Evolutionary conservation across 768 basidiomycete genomes (phyloP).

Genomic region (Termitomyces eurrhizus): DNA sequence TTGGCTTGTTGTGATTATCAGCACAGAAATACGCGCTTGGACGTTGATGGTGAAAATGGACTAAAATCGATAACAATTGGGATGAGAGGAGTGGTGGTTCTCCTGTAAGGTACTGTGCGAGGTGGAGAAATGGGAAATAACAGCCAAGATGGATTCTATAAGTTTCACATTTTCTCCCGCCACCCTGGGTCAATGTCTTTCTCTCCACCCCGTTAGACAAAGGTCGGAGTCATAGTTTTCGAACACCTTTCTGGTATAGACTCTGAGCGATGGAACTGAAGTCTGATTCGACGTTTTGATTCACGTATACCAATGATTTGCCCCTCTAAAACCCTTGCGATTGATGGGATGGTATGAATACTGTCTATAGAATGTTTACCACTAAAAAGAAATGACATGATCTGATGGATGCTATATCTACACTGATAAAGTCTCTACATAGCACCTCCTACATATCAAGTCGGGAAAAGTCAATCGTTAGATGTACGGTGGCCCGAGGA

Average conservation of each 20-base stretch:
- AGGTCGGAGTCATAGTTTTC: neutral
- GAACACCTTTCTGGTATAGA: neutral
- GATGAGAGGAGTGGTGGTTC: neutral
- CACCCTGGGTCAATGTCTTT: neutral
- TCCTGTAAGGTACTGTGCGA: neutral
- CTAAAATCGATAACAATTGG: neutral
- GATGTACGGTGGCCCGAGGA: slow-evolving; percentile 48
- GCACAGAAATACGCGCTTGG: too few species aligned
- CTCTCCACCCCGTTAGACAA: neutral
- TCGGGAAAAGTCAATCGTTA: slow-evolving; percentile 14
- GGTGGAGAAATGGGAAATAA: neutral
- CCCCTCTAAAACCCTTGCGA: neutral
- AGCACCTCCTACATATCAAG: neutral
- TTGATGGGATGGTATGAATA: neutral
- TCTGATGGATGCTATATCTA: neutral
- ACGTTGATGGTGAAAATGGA: neutral
- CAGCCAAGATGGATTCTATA: too few species aligned
- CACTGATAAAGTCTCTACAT: neutral
- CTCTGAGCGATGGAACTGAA: neutral
- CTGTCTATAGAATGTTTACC: neutral
- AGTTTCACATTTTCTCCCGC: neutral
- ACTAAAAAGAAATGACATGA: neutral
- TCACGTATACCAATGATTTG: neutral
- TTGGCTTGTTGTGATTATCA: too few species aligned
- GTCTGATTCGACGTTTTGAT: neutral